Evolutionary conservation across 1,284 basidiomycete genomes (phyloP), one percentile per base, ranked within the genome.

Genomic region (Tilletia horrida): DNA sequence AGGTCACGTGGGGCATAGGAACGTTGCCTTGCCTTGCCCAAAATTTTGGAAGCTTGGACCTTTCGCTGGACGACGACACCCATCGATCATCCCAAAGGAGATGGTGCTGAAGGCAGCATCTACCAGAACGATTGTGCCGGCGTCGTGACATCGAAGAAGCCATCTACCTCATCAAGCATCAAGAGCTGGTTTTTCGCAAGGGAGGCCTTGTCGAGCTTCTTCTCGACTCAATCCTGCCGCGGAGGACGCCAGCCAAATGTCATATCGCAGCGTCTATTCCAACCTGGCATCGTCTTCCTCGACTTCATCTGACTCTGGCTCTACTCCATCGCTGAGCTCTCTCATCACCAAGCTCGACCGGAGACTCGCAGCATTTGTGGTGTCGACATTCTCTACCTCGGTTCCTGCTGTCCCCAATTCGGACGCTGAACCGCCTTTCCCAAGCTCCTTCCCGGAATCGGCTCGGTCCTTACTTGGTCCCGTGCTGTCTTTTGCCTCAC

Each of bases 291-390:
- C 31, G 29, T 31, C 55, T n/a, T 14, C 55, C 27, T 25, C 31
- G 18, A 23, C 52, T 14, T 3, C 25, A 59, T 31, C 55, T 23
- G 21, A 4, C 8, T 23, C 21, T 16, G 14, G n/a, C 52, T 57
- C 52, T 14, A 25, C 13, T 2, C 14, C 27, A 9, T 59, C 55
- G 27, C 55, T 59, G 16, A 29, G 27, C 55, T 11, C 27, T 16
- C 27, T 59, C 29, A 11, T 59, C 55, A 16, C 31, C 55, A 31
- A 25, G 14, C 55, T 59, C 55, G 55, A 59, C 55, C 55, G 55
- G 7, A 59, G 14, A 13, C 55, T 59, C 29, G n/a, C 55, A 25
- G 55, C 8, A 9, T 59, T 59, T 16, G 35, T 29, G 14, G 55
- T 59, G 14, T 59, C 55, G 2, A 21, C 55, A 8, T 13, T 59